These are phyloP conservation scores for Populus euphratica DNA, from an alignment of 345 rosid species.

Conservation along the genomic window DNA sequence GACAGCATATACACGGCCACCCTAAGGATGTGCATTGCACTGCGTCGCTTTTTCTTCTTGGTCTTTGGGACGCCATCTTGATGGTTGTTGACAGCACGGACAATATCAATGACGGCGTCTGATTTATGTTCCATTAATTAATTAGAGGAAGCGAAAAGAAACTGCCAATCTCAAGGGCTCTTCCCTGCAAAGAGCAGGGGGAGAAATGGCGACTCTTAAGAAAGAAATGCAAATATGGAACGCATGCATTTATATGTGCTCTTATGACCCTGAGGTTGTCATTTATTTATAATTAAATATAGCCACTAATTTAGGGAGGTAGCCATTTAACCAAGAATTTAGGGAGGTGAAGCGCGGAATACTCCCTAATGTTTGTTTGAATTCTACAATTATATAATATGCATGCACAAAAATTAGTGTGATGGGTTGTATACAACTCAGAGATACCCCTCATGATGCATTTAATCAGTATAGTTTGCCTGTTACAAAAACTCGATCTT, in stretches of 20 bases:
- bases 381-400: background rate
- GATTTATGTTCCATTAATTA: constrained; percentile 18
- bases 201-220: background rate
- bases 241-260: background rate
- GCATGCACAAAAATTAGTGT: background rate
- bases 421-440: background rate
- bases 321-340: background rate
- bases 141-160: background rate
- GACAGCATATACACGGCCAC: constrained; percentile 43
- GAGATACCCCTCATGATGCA: too few species aligned
- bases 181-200: constrained; percentile 19
- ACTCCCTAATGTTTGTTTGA: background rate
- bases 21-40: constrained; percentile 40
- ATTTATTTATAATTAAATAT: background rate
- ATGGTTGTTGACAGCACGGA: constrained; percentile 4
- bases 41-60: constrained; percentile 39
- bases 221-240: background rate
- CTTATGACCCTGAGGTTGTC: background rate
- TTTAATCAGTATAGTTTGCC: too few species aligned
- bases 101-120: background rate
- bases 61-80: too few species aligned
- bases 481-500: background rate
- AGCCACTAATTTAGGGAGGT: too few species aligned
- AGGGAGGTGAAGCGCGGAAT: background rate
- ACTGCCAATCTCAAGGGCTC: background rate